Base-by-base conservation (phyloP, 2,329 filamentous ascomycete genomes). In the Pyrenochaeta sp. region DNA sequence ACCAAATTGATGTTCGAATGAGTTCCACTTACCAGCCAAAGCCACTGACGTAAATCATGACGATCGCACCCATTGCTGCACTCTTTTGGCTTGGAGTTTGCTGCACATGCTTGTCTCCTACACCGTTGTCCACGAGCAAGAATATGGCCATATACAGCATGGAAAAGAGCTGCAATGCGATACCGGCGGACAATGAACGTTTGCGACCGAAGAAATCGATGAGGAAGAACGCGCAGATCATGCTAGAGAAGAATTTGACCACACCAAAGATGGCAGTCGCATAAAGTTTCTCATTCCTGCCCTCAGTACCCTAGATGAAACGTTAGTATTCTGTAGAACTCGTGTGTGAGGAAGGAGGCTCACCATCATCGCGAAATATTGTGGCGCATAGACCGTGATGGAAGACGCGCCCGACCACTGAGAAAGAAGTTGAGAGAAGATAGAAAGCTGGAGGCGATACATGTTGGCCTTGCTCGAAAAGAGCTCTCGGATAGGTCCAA, bases 121-220 rank as follows among this genome's bases (percentile, higher is more conserved):
- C 79, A 2, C 83, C 75, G 41, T 78, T 67, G 8, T 87, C 87
- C 2, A 87, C 78, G n/a, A 81, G 75, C 0, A 81, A 68, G 67
- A 79, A 81, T 31, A 80, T 73, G 11, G 77, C 78, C 67, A 81
- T 76, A 62, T 81, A 82, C 2, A 80, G 63, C 75, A 82, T 80
- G n/a, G 75, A 65, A 8, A 81, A n/a, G 1, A 74, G 61, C 44
- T 81, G 78, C 6, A 77, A 65, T 26, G 54, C 65, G 24, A 81
- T 78, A 7, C 79, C 79, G n/a, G 72, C 69, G 28, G 72, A 67
- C 6, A 81, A 69, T 1, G 77, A 70, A 10, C 77, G 69, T 71
- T 90, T 91, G 45, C 89, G 85, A 4, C 89, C 89, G 53, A 92
- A 85, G 40, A 87, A 84, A 57, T 92, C 89, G 52, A 92, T 87